Conservation (phyloP, 148 eudicot genomes). For the Cornus kousa region DNA sequence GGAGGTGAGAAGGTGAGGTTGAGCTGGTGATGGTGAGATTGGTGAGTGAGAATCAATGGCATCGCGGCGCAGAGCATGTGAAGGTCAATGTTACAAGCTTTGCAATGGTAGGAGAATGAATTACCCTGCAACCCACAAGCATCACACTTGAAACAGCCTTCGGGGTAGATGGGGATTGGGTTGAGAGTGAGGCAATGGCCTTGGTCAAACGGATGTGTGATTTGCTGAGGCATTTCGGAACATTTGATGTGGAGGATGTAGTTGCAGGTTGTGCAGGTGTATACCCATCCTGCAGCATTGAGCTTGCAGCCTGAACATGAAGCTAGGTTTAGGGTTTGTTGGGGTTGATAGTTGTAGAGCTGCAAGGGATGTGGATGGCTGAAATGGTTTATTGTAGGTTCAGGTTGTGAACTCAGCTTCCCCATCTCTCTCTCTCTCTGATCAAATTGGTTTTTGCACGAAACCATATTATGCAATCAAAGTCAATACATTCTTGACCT, state of each 20-base stretch:
- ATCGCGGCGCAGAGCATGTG: slow-evolving; percentile 28
- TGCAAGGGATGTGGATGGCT: slow-evolving; percentile 33
- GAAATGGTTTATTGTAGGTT: slow-evolving; percentile 20
- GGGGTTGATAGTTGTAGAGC: slow-evolving; percentile 12
- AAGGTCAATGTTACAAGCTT: slow-evolving; percentile 24
- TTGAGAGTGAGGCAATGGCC: slow-evolving; percentile 23
- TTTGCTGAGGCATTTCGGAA: slow-evolving; percentile 29
- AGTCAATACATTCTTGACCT: no score
- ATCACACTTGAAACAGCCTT: slow-evolving; percentile 33
- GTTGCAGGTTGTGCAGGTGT: slow-evolving; percentile 30
- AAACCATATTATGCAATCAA: neutral
- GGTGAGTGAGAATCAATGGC: slow-evolving; percentile 24
- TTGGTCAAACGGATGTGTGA: slow-evolving; percentile 32
- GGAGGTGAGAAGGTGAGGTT: slow-evolving; percentile 28
- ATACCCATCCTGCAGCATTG: slow-evolving; percentile 19
- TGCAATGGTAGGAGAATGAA: slow-evolving; percentile 29
- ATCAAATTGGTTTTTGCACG: no score
- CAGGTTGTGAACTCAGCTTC: neutral
- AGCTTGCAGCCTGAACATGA: slow-evolving; percentile 33
- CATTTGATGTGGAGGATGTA: slow-evolving; percentile 35
- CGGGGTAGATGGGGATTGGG: slow-evolving; percentile 21
- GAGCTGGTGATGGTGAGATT: slow-evolving; percentile 25
- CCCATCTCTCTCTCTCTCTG: slow-evolving; percentile 13
- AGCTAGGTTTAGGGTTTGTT: slow-evolving; percentile 14
- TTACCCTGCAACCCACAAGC: slow-evolving; percentile 28